Conservation (phyloP, 257 asterid genomes). For the Solanum infundibuliforme region DNA sequence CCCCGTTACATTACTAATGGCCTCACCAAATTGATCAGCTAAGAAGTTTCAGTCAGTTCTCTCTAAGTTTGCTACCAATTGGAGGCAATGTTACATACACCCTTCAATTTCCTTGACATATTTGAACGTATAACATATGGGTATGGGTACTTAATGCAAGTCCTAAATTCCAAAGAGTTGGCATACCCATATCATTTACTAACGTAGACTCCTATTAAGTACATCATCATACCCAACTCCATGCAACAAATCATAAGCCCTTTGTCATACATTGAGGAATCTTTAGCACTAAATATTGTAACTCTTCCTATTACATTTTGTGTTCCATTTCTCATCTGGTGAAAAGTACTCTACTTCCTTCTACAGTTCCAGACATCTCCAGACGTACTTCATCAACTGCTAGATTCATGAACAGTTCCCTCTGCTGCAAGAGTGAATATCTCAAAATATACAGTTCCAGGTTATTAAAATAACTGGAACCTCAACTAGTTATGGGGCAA, state of each 20-base stretch:
- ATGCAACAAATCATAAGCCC: background rate
- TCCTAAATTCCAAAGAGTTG: background rate
- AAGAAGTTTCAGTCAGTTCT: background rate
- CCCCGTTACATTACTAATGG: background rate
- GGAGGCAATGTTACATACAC: background rate
- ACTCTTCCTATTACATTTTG: background rate
- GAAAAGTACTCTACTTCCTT: background rate
- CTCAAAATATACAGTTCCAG: background rate
- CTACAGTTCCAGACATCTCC: background rate
- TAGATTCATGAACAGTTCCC: background rate
- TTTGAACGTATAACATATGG: background rate
- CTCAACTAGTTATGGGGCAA: background rate
- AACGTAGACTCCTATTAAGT: background rate
- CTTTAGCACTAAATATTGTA: background rate
- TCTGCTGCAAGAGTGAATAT: background rate
- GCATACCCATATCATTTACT: background rate
- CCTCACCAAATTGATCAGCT: background rate
- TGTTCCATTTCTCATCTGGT: background rate
- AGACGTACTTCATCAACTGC: background rate
- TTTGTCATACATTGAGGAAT: background rate
- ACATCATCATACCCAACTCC: background rate
- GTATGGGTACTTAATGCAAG: background rate
- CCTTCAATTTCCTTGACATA: background rate
- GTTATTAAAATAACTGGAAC: conserved; percentile 1
- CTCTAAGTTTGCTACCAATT: background rate